phyloP scores from a whole-genome alignment of 1,284 basidiomycete species.

The Leccinum griseonigrum region DNA sequence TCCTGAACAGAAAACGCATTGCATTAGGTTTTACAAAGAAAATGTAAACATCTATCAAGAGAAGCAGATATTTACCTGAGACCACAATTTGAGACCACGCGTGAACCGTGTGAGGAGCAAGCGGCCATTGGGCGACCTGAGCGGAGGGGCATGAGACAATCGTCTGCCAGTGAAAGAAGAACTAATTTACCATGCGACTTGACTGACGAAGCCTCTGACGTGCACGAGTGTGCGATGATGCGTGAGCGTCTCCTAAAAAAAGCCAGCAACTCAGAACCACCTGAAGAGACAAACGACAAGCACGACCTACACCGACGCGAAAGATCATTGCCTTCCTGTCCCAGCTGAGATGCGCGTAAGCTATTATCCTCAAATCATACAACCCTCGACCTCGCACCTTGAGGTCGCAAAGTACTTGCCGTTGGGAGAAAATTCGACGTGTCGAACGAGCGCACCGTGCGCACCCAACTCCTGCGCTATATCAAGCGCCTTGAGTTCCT shows the following conservation, averaged over 20 bases:
- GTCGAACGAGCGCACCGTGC: slow-evolving; percentile 36
- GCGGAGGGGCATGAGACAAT: neutral
- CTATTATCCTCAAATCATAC: neutral
- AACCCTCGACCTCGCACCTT: slow-evolving; percentile 20
- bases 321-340: slow-evolving; percentile 74
- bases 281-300: neutral
- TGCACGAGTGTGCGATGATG: slow-evolving; percentile 70
- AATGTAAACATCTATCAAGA: neutral
- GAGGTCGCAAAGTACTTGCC: slow-evolving; percentile 38
- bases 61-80: slow-evolving; percentile 45
- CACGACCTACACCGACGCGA: slow-evolving; percentile 54
- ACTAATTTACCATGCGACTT: slow-evolving; percentile 64
- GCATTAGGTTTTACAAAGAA: slow-evolving; percentile 4
- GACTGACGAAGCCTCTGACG: slow-evolving; percentile 70
- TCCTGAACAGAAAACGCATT: slow-evolving; percentile 41
- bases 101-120: slow-evolving; percentile 64
- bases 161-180: neutral
- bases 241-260: slow-evolving; percentile 48
- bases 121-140: slow-evolving; percentile 62
- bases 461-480: slow-evolving; percentile 48
- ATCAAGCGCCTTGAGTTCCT: slow-evolving; percentile 54
- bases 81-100: slow-evolving; percentile 73
- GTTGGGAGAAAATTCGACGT: slow-evolving; percentile 39
- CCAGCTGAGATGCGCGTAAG: slow-evolving; percentile 48
- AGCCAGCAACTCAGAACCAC: neutral